Conservation (phyloP, 2,329 filamentous ascomycete genomes). For the Domatiomyces catenatus region DNA sequence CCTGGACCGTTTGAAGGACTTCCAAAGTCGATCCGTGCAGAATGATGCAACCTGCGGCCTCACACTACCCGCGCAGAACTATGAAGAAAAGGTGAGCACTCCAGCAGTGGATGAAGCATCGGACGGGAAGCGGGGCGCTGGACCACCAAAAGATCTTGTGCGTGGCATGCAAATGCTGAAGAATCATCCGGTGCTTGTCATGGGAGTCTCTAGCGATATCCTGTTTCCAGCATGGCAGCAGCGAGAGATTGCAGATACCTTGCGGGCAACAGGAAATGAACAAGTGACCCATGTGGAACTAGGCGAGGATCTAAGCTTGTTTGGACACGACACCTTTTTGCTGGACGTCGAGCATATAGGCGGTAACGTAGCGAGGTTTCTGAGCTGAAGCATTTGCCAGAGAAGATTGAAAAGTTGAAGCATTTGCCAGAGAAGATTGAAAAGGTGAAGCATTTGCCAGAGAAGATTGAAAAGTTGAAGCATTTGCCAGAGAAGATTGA, state of each 20-base stretch:
- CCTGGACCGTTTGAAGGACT: slow-evolving; percentile 35
- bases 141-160: slow-evolving; percentile 65
- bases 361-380: slow-evolving; percentile 62
- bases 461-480: background rate
- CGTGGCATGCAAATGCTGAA: slow-evolving; percentile 55
- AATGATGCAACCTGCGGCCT: slow-evolving; percentile 52
- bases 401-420: slow-evolving; percentile 23
- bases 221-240: slow-evolving; percentile 98
- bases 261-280: slow-evolving; percentile 62
- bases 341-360: slow-evolving; percentile 86
- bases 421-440: background rate
- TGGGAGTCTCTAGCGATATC: slow-evolving; percentile 92
- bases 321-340: slow-evolving; percentile 93
- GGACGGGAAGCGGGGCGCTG: slow-evolving; percentile 23
- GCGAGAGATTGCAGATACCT: slow-evolving; percentile 73
- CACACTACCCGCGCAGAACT: slow-evolving; percentile 67
- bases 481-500: no score
- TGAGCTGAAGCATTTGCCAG: slow-evolving; percentile 36
- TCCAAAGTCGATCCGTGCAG: slow-evolving; percentile 22
- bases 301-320: slow-evolving; percentile 83
- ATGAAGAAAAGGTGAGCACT: slow-evolving; percentile 57
- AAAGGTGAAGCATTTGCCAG: slow-evolving; percentile 28
- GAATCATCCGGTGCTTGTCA: slow-evolving; percentile 67
- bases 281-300: slow-evolving; percentile 78
- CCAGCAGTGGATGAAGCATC: slow-evolving; percentile 22